A percentile compares a stretch with the other conserved stretches of the same genome.
phyloP scores from a whole-genome alignment of 805 yeast genomes.

The Kuraishia capsulata region DNA sequence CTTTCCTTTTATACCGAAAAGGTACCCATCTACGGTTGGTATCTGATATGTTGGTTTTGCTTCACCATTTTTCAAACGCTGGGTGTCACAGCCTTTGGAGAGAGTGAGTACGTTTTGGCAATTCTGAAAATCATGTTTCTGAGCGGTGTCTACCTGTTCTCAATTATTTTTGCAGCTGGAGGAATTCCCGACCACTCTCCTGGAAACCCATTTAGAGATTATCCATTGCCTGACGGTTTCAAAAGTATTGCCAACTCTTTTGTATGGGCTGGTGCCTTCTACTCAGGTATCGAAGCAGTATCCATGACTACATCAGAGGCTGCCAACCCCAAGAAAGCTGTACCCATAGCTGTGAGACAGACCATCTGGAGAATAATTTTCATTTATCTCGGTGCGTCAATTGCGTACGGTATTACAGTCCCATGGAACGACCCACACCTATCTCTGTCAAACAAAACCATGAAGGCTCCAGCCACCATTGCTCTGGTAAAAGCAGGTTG shows the following conservation, averaged over 20 bases:
- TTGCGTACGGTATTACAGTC: conserved; percentile 49
- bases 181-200: conserved; percentile 19
- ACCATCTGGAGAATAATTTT: conserved; percentile 45
- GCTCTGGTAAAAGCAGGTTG: conserved; percentile 44
- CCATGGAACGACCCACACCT: conserved; percentile 46
- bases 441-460: conserved; percentile 23
- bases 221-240: conserved; percentile 33
- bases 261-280: conserved; percentile 49
- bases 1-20: conserved; percentile 39
- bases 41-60: conserved; percentile 38
- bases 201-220: conserved; percentile 19
- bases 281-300: conserved; percentile 46
- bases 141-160: conserved; percentile 37
- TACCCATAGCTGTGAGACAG: conserved; percentile 46
- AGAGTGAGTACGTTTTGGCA: conserved; percentile 44
- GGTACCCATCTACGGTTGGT: conserved; percentile 45
- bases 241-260: conserved; percentile 47
- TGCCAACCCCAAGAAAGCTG: conserved; percentile 39
- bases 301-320: conserved; percentile 51
- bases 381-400: conserved; percentile 43
- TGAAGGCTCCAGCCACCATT: conserved; percentile 39
- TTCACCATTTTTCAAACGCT: conserved; percentile 38
- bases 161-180: conserved; percentile 32
- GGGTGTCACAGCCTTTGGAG: conserved; percentile 46
- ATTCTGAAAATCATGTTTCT: conserved; percentile 36